Percentiles rank a stretch among this genome's conserved stretches.
Conservation (phyloP, 2,329 filamentous ascomycete species). For the Colletotrichum lupini region DNA sequence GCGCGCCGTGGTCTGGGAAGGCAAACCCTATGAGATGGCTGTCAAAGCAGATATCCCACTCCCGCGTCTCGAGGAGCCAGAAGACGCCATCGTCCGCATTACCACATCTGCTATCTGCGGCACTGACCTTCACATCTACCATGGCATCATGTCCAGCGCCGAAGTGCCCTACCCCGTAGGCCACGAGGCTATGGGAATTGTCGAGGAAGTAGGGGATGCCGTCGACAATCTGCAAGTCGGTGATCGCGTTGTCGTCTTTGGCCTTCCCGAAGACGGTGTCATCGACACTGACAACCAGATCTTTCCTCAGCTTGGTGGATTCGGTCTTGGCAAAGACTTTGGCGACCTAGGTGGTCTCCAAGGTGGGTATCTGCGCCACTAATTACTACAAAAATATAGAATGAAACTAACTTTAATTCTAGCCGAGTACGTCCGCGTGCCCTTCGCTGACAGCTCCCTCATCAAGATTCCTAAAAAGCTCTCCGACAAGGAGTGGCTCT, state of each 20-base stretch:
- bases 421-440: constrained; percentile 68
- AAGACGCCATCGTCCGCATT: constrained; percentile 50
- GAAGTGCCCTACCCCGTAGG: constrained; percentile 43
- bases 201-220: constrained; percentile 47
- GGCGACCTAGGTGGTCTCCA: constrained; percentile 22
- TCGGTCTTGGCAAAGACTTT: constrained; percentile 10
- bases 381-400: no score
- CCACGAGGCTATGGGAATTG: constrained; percentile 55
- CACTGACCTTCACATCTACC: constrained; percentile 48
- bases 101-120: constrained; percentile 49
- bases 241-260: constrained; percentile 51
- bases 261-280: constrained; percentile 38
- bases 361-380: neutral
- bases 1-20: constrained; percentile 39
- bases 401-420: neutral
- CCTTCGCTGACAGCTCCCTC: constrained; percentile 75
- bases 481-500: constrained; percentile 69
- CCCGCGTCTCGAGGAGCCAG: constrained; percentile 33
- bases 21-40: constrained; percentile 34
- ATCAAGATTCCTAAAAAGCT: constrained; percentile 71
- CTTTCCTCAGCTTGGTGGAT: neutral
- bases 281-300: neutral
- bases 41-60: constrained; percentile 35
- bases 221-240: constrained; percentile 48
- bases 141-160: constrained; percentile 38